phyloP scores from a whole-genome alignment of 352 stramenopile species.

The Globisporangium yorkense region DNA sequence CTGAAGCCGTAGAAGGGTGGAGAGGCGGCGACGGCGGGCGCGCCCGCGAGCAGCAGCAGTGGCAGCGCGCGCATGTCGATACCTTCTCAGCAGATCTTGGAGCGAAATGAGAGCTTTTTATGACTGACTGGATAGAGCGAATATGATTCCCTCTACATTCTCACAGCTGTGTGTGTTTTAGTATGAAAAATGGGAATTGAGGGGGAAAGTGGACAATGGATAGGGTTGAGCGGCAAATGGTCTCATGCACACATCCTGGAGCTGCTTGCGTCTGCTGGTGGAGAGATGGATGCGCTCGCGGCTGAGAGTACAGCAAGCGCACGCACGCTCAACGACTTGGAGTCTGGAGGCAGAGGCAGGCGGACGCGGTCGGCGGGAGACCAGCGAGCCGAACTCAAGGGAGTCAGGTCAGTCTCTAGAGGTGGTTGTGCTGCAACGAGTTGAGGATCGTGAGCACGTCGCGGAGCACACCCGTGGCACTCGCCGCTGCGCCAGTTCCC shows the following conservation, averaged over 20 bases:
- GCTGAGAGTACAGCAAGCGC: background rate
- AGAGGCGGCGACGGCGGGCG: background rate
- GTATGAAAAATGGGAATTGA: background rate
- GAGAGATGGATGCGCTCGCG: slow-evolving; percentile 1
- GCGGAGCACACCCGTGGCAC: slow-evolving; percentile 64
- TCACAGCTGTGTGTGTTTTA: background rate
- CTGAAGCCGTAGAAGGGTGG: slow-evolving; percentile 66
- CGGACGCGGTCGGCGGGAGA: background rate
- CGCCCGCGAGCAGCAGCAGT: background rate
- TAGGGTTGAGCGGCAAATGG: background rate
- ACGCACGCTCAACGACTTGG: background rate
- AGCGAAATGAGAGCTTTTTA: too few species aligned
- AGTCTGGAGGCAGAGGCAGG: background rate
- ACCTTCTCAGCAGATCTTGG: too few species aligned
- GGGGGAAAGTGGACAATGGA: background rate
- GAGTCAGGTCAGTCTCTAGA: background rate
- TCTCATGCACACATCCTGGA: background rate
- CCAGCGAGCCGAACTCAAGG: background rate
- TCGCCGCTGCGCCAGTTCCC: slow-evolving; percentile 51
- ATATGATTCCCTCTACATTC: background rate
- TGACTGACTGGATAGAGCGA: background rate
- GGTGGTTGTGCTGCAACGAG: slow-evolving; percentile 52
- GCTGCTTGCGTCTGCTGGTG: background rate
- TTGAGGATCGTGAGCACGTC: slow-evolving; percentile 74
- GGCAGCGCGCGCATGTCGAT: background rate